Percentiles rank a stretch among this genome's conserved stretches.
Evolutionary conservation across 2,329 filamentous ascomycete species (phyloP).

Genomic region (Aspergillus hiratsukae): DNA sequence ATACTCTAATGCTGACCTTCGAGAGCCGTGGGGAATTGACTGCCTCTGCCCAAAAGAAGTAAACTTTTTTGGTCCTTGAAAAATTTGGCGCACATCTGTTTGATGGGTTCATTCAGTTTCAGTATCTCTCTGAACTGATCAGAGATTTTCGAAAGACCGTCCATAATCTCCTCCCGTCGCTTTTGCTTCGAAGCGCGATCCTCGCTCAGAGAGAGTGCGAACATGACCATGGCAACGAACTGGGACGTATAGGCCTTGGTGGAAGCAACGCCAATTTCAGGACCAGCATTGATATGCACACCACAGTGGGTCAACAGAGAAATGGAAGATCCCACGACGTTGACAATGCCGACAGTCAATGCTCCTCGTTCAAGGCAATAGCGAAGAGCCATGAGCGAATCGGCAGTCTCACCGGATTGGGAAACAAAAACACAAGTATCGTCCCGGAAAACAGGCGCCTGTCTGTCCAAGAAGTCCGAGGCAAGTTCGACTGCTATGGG

Average conservation of each 20-base stretch:
- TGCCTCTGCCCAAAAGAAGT: conserved; percentile 86
- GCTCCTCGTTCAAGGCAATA: conserved; percentile 98
- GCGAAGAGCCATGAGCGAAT: conserved; percentile 92
- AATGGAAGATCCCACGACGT: conserved; percentile 97
- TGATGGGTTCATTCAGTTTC: conserved; percentile 87
- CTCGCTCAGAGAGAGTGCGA: conserved; percentile 91
- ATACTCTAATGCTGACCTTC: conserved; percentile 55
- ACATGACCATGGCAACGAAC: conserved; percentile 99
- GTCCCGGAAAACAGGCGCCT: conserved; percentile 97
- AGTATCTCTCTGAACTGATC: conserved; percentile 89
- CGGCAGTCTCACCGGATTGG: conserved; percentile 96
- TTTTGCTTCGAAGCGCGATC: conserved; percentile 92
- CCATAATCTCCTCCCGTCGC: conserved; percentile 92
- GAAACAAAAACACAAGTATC: conserved; percentile 99
- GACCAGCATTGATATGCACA: conserved; percentile 98
- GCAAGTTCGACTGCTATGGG: conserved; percentile 95
- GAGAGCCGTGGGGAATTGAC: conserved; percentile 90
- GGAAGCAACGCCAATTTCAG: conserved; percentile 97
- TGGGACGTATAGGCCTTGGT: conserved; percentile 99
- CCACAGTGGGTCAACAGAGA: conserved; percentile 98
- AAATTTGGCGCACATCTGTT: conserved; percentile 83
- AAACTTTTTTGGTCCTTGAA: conserved; percentile 98
- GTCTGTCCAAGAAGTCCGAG: conserved; percentile 94
- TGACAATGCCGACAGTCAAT: conserved; percentile 95
- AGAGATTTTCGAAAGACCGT: conserved; percentile 81